Conservation (phyloP, 2,329 filamentous ascomycete genomes). For the Cladosporium cucumerinum region DNA sequence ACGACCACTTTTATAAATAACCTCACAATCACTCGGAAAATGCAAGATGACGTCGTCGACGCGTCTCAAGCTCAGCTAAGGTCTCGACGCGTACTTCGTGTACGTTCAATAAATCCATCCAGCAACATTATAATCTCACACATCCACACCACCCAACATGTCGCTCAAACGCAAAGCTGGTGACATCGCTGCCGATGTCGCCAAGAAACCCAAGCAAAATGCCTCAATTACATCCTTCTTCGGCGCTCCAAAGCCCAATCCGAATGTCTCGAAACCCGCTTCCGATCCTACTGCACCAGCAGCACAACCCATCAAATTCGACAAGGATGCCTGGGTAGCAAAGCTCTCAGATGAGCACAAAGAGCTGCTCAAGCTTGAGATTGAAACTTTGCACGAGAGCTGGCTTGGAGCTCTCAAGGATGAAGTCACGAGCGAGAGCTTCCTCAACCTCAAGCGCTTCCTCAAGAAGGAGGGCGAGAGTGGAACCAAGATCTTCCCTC, state of each 20-base stretch:
- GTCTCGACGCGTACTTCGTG: not conserved
- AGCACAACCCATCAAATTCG: slow-evolving; percentile 57
- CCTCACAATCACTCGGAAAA: not conserved
- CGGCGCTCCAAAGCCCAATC: slow-evolving; percentile 58
- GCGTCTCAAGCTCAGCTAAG: not conserved
- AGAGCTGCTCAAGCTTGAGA: slow-evolving; percentile 79
- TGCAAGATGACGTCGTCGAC: not conserved
- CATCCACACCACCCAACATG: slow-evolving; percentile 33
- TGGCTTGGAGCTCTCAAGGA: slow-evolving; percentile 90
- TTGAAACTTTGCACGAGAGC: slow-evolving; percentile 84
- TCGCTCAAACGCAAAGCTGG: slow-evolving; percentile 52
- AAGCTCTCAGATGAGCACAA: slow-evolving; percentile 77
- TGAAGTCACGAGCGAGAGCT: slow-evolving; percentile 73
- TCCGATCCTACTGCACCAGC: slow-evolving; percentile 31
- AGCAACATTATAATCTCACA: not conserved
- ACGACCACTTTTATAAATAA: not conserved
- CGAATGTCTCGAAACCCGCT: slow-evolving; percentile 27
- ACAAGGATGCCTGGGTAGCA: slow-evolving; percentile 88
- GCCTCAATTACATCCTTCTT: slow-evolving; percentile 90
- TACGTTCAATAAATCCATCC: no score
- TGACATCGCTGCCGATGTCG: slow-evolving; percentile 41
- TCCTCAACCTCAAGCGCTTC: slow-evolving; percentile 84
- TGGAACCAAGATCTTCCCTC: slow-evolving; percentile 81
- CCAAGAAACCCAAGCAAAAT: slow-evolving; percentile 57
- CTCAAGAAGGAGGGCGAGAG: slow-evolving; percentile 71